Percentiles rank a stretch among this genome's conserved stretches.
Conservation (phyloP, 2,329 filamentous ascomycete species). For the Cercospora sp. region DNA sequence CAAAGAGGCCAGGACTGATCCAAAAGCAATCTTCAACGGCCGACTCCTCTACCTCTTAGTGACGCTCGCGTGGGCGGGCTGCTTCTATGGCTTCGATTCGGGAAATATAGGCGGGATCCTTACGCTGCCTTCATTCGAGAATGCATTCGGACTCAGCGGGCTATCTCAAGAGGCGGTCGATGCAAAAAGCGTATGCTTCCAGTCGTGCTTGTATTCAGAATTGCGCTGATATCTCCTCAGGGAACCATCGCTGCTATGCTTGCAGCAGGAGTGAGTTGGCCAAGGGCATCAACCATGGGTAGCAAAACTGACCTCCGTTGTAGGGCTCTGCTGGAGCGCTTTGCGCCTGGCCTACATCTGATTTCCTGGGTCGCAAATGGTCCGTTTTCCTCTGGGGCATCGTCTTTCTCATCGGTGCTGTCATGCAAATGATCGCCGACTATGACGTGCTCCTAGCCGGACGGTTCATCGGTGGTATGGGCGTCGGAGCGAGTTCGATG, state of each 20-base stretch:
- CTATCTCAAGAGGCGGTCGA: conserved; percentile 16
- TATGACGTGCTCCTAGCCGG: conserved; percentile 24
- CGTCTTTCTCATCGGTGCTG: conserved; percentile 23
- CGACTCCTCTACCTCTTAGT: conserved; percentile 21
- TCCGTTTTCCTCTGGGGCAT: conserved; percentile 25
- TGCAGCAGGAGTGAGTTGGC: conserved; percentile 15
- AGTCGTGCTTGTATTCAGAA: background rate
- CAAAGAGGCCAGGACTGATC: conserved; percentile 25
- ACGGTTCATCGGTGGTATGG: conserved; percentile 25
- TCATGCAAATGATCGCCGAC: conserved; percentile 25
- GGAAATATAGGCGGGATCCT: conserved; percentile 25
- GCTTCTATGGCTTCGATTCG: conserved; percentile 27
- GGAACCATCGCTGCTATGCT: conserved; percentile 26
- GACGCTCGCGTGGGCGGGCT: conserved; percentile 23
- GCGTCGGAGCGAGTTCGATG: conserved; percentile 25
- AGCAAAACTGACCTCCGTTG: background rate
- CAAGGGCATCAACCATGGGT: background rate
- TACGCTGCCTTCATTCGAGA: conserved; percentile 24
- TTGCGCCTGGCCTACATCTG: conserved; percentile 20
- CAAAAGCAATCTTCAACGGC: conserved; percentile 23
- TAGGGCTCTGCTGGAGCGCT: conserved; percentile 24
- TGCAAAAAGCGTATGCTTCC: background rate
- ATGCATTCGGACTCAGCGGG: conserved; percentile 21
- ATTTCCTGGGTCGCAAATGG: conserved; percentile 25
- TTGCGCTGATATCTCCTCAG: background rate